Conservation (phyloP, 176 grass and related monocot species). For the Musa beccarii region DNA sequence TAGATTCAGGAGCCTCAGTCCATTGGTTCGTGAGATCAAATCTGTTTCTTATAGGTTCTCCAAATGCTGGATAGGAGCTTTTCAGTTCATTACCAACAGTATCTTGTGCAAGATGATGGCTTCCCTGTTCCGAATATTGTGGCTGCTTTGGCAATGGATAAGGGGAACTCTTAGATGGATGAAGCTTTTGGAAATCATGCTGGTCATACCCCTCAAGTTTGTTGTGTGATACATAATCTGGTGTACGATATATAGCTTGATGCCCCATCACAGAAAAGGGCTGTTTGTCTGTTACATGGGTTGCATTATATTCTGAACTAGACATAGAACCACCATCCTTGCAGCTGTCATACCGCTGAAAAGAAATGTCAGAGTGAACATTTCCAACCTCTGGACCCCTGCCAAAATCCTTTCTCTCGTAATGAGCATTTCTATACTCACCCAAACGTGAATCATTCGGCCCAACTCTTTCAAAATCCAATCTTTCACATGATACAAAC, state of each 20-base stretch:
- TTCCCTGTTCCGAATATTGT: constrained; percentile 1
- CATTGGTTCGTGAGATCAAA: neutral
- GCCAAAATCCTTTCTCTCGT: neutral
- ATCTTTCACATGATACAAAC: neutral
- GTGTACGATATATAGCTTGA: neutral
- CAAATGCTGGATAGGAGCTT: neutral
- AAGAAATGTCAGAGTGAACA: neutral
- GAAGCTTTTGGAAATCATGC: neutral
- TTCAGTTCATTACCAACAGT: neutral
- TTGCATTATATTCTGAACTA: neutral
- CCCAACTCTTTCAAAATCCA: neutral
- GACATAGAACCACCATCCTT: neutral
- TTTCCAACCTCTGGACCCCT: neutral
- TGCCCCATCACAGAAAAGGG: neutral
- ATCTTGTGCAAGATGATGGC: neutral
- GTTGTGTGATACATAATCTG: neutral
- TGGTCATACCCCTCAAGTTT: neutral
- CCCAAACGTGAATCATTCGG: neutral
- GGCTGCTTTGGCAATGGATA: neutral
- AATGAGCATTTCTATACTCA: neutral
- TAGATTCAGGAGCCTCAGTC: constrained; percentile 4
- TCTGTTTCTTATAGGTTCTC: neutral
- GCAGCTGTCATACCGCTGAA: neutral
- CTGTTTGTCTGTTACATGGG: neutral
- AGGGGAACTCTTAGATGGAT: neutral